A percentile compares a stretch with the other conserved stretches of the same genome.
Conservation (phyloP, 2,329 filamentous ascomycete genomes). For the Fusarium sarcochroum region DNA sequence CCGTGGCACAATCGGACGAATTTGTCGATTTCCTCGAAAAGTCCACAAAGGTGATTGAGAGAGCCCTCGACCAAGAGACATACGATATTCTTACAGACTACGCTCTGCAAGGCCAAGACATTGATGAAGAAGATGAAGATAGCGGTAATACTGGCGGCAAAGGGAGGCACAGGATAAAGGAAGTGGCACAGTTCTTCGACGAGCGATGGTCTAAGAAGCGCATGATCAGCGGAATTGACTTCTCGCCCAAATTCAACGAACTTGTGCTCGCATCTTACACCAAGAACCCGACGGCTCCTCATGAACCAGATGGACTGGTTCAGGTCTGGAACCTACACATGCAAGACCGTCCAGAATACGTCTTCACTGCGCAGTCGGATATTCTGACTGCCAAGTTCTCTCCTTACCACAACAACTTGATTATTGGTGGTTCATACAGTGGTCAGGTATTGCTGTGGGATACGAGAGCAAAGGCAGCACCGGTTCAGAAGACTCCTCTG, state of each 20-base stretch:
- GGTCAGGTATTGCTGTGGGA: conserved; percentile 98
- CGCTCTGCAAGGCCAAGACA: conserved; percentile 81
- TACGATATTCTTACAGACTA: conserved; percentile 98
- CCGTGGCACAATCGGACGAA: conserved; percentile 91
- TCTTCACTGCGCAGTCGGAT: conserved; percentile 96
- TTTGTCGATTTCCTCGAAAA: conserved; percentile 96
- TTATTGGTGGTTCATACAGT: conserved; percentile 95
- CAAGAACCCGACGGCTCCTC: conserved; percentile 94
- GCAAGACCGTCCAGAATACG: conserved; percentile 93
- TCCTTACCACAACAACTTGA: conserved; percentile 97
- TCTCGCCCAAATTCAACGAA: conserved; percentile 95
- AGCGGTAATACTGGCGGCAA: conserved; percentile 77
- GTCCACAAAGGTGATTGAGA: conserved; percentile 96
- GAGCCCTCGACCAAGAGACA: conserved; percentile 88
- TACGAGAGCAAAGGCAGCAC: conserved; percentile 87
- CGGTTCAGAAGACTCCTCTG: conserved; percentile 95
- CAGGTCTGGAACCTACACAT: conserved; percentile 98
- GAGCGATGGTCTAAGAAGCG: conserved; percentile 97
- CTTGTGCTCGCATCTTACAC: conserved; percentile 95
- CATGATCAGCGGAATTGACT: conserved; percentile 96
- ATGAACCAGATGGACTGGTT: conserved; percentile 92
- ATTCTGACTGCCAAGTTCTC: conserved; percentile 97
- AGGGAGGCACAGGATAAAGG: conserved; percentile 82
- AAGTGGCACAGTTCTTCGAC: conserved; percentile 94
- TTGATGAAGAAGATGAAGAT: conserved; percentile 87